Conservation (phyloP, 2,329 filamentous ascomycete genomes). For the Trichoderma simmonsii region DNA sequence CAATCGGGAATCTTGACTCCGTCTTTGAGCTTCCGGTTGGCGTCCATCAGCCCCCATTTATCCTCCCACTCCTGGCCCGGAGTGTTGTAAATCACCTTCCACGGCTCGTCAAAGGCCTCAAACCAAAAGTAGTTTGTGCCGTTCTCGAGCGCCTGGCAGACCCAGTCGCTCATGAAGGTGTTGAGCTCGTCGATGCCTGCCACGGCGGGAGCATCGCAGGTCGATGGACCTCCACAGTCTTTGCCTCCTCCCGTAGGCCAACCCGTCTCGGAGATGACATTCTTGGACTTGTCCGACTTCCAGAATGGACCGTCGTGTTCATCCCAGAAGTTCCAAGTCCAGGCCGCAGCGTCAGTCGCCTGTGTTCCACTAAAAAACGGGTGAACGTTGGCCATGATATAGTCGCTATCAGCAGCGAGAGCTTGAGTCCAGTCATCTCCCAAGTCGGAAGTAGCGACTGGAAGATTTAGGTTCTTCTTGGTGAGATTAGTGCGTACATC, state of each 20-base stretch:
- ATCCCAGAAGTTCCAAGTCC: constrained; percentile 84
- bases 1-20: constrained; percentile 87
- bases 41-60: constrained; percentile 90
- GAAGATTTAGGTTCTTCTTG: constrained; percentile 62
- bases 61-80: constrained; percentile 79
- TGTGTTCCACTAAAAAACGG: constrained; percentile 86
- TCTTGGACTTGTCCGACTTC: constrained; percentile 58
- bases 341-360: constrained; percentile 64
- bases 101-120: constrained; percentile 93
- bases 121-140: constrained; percentile 97
- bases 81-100: constrained; percentile 77
- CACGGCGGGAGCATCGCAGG: constrained; percentile 66
- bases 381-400: constrained; percentile 95
- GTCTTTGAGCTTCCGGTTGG: constrained; percentile 76
- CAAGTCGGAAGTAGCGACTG: constrained; percentile 83
- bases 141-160: constrained; percentile 75
- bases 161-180: constrained; percentile 78
- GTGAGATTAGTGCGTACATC: constrained; percentile 72
- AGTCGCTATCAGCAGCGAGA: constrained; percentile 70
- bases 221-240: constrained; percentile 60
- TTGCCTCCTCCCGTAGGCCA: constrained; percentile 85
- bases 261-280: constrained; percentile 86
- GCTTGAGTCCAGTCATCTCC: constrained; percentile 78
- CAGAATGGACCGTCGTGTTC: constrained; percentile 64
- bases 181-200: constrained; percentile 81